Conservation (phyloP, 345 rosid genomes). For the Citrus australasica region DNA sequence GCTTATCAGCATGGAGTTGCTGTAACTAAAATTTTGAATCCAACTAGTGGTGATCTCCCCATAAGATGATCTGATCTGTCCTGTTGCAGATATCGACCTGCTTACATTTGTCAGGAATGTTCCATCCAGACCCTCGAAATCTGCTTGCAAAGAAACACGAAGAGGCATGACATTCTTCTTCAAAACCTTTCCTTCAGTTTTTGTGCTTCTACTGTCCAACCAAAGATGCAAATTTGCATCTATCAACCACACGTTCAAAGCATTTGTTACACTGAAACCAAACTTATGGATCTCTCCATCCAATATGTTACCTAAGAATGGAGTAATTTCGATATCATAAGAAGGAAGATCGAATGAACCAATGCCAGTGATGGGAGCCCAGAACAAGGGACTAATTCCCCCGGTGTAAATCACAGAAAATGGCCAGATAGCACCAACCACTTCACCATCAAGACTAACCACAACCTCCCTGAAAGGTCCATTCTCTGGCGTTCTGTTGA, state of each 20-base stretch:
- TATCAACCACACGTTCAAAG: constrained; percentile 78
- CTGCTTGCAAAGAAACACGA: constrained; percentile 28
- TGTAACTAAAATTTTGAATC: constrained; percentile 46
- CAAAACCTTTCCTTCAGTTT: constrained; percentile 56
- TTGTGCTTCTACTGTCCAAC: constrained; percentile 50
- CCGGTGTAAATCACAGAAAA: constrained; percentile 85
- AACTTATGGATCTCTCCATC: constrained; percentile 63
- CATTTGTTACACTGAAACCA: constrained; percentile 70
- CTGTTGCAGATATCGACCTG: constrained; percentile 49
- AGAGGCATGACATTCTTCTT: constrained; percentile 37
- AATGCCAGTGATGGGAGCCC: constrained; percentile 77
- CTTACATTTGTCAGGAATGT: constrained; percentile 45
- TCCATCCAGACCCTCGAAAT: constrained; percentile 57
- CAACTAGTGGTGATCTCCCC: constrained; percentile 53
- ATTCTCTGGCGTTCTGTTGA: constrained; percentile 47
- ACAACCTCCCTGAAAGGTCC: constrained; percentile 91
- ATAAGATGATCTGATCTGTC: constrained; percentile 67
- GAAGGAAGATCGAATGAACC: constrained; percentile 81
- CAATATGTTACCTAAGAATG: constrained; percentile 52
- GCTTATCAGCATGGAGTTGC: constrained; percentile 52
- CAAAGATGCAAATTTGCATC: constrained; percentile 94
- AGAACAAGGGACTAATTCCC: constrained; percentile 73
- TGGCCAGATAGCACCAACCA: constrained; percentile 80
- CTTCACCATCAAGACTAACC: constrained; percentile 58
- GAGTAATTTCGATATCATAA: constrained; percentile 80